Evolutionary conservation across 371 early-diverging fungal species (phyloP).

Genomic region (Mortierella sp.): DNA sequence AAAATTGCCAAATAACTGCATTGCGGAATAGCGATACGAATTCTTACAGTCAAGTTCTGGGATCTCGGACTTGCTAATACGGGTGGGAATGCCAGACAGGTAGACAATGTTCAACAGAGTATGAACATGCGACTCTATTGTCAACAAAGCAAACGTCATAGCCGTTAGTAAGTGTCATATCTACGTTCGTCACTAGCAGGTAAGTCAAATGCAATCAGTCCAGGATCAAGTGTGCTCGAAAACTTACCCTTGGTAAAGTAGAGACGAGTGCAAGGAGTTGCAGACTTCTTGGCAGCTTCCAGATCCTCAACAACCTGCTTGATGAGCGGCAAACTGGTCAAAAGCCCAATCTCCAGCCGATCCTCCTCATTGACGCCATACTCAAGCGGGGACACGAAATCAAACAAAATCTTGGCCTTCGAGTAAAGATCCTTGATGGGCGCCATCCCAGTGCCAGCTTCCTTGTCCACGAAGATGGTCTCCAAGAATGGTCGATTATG

Average conservation of each 20-base stretch:
- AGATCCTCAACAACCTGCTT: slow-evolving; percentile 85
- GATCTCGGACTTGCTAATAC: slow-evolving; percentile 72
- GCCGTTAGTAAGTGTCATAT: not conserved
- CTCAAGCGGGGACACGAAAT: slow-evolving; percentile 94
- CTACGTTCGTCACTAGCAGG: not conserved
- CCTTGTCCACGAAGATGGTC: slow-evolving; percentile 67
- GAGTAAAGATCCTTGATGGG: slow-evolving; percentile 79
- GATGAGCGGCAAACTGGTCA: slow-evolving; percentile 83
- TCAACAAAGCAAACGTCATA: not conserved
- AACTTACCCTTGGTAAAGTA: slow-evolving; percentile 92
- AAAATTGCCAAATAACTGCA: no score
- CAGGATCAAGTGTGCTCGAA: not conserved
- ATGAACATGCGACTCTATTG: slow-evolving; percentile 89
- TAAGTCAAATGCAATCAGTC: not conserved
- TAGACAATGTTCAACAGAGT: slow-evolving; percentile 93
- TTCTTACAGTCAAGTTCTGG: slow-evolving; percentile 93
- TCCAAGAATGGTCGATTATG: slow-evolving; percentile 93
- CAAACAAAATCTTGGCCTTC: slow-evolving; percentile 88
- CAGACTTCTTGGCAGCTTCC: slow-evolving; percentile 67
- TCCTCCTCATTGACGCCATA: slow-evolving; percentile 90
- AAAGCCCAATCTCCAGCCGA: slow-evolving; percentile 88
- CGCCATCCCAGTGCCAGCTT: slow-evolving; percentile 26
- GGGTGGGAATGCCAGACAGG: slow-evolving; percentile 86
- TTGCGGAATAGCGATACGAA: not conserved
- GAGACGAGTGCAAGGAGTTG: slow-evolving; percentile 80